A percentile compares a stretch with the other conserved stretches of the same genome.
Conservation (phyloP, 441 rosid species). For the Croton laevigatus region DNA sequence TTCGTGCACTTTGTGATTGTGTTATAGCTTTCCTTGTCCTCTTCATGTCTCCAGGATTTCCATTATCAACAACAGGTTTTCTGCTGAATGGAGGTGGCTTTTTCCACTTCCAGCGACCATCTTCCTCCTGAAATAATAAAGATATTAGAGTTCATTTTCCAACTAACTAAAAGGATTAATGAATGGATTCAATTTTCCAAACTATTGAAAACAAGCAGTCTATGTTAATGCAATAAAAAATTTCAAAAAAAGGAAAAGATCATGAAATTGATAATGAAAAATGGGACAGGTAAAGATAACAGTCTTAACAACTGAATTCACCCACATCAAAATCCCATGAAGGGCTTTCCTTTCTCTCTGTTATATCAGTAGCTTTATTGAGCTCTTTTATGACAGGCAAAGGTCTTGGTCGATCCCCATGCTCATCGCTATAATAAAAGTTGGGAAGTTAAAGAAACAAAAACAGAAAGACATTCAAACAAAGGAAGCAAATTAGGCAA, state of each 20-base stretch:
- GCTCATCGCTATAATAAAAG: constrained; percentile 49
- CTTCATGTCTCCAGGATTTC: constrained; percentile 35
- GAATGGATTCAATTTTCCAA: neutral
- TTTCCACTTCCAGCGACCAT: constrained; percentile 68
- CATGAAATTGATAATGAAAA: neutral
- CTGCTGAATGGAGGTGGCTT: constrained; percentile 61
- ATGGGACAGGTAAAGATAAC: neutral
- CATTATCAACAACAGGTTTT: constrained; percentile 26
- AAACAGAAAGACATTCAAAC: neutral
- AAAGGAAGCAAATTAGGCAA: neutral
- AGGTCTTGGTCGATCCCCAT: constrained; percentile 78
- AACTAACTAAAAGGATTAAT: neutral
- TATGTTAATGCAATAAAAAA: neutral
- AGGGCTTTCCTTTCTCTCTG: constrained; percentile 58
- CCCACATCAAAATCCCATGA: constrained; percentile 86
- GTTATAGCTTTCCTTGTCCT: constrained; percentile 27
- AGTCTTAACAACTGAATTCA: neutral
- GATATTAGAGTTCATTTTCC: constrained; percentile 3
- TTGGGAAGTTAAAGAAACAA: neutral
- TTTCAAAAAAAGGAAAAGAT: neutral
- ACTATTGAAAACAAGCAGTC: neutral
- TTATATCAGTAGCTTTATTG: constrained; percentile 43
- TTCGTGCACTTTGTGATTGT: constrained; percentile 20
- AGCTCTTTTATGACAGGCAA: constrained; percentile 62
- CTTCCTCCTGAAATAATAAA: constrained; percentile 38